These are phyloP conservation scores for Calocybe gangraenosa DNA, from an alignment of 768 basidiomycete species.

Conservation along the genomic window DNA sequence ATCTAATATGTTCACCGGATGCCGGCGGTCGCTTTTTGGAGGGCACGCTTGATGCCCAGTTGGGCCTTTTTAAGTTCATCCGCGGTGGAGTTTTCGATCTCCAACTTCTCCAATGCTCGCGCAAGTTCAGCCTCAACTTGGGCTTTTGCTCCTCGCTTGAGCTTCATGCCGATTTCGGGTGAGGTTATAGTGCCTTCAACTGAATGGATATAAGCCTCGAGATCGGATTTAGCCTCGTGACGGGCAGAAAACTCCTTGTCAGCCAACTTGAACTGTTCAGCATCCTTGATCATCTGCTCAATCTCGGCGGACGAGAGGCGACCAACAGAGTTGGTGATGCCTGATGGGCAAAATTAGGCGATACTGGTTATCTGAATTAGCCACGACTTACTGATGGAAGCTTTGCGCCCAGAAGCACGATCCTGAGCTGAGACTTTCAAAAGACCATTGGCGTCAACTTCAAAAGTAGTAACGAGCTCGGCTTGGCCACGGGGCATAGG, in stretches of 20 bases:
- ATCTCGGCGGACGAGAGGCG: constrained; percentile 97
- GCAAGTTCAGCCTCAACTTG: constrained; percentile 98
- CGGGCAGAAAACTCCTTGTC: constrained; percentile 98
- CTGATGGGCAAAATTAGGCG: constrained; percentile 30
- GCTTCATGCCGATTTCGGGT: constrained; percentile 96
- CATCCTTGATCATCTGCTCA: constrained; percentile 99
- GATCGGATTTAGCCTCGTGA: constrained; percentile 97
- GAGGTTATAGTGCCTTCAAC: constrained; percentile 95
- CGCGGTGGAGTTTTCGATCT: constrained; percentile 90
- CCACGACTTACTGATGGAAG: constrained; percentile 78
- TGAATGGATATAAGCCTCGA: constrained; percentile 96
- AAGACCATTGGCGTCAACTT: constrained; percentile 99
- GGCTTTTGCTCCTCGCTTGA: constrained; percentile 93
- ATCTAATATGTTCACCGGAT: constrained; percentile 55
- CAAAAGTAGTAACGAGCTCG: constrained; percentile 98
- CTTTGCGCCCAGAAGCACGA: constrained; percentile 98
- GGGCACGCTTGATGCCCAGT: constrained; percentile 90
- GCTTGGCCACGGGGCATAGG: constrained; percentile 99
- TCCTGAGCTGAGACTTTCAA: constrained; percentile 98
- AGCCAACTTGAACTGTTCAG: constrained; percentile 94
- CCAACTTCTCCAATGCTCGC: constrained; percentile 96
- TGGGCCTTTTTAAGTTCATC: constrained; percentile 97
- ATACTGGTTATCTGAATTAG: background rate
- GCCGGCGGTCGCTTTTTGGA: constrained; percentile 96
- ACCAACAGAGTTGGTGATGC: constrained; percentile 98